Percentiles rank a stretch among this genome's conserved stretches.
phyloP scores from a whole-genome alignment of 305 asterid genomes.

The Fraxinus platypoda region DNA sequence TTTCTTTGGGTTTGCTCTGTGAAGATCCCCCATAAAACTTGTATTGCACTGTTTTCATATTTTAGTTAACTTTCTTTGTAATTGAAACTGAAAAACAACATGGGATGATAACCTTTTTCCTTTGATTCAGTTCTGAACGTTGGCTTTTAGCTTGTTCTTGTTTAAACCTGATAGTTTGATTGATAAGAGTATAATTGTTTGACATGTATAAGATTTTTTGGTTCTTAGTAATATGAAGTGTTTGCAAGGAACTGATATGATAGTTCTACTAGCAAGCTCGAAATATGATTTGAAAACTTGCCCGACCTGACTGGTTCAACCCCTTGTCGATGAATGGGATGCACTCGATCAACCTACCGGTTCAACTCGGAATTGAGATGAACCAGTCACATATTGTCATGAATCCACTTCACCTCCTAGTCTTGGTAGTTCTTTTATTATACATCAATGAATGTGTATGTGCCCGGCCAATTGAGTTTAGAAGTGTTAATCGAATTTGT shows the following conservation, averaged over 20 bases:
- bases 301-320: too few relatives aligned
- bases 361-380: too few relatives aligned
- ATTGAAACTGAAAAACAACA: background rate
- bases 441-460: too few relatives aligned
- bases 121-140: background rate
- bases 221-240: background rate
- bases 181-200: too few relatives aligned
- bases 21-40: background rate
- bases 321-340: too few relatives aligned
- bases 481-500: too few relatives aligned
- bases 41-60: background rate
- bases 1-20: background rate
- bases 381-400: too few relatives aligned
- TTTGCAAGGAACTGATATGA: background rate
- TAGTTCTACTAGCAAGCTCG: background rate
- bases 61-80: background rate
- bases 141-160: background rate
- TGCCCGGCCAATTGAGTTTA: too few relatives aligned
- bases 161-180: background rate
- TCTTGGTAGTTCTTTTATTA: too few relatives aligned
- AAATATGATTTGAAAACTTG: background rate
- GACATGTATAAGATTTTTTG: background rate
- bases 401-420: too few relatives aligned
- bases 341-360: too few relatives aligned
- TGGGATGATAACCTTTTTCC: background rate